Evolutionary conservation across 805 yeast species (phyloP), one percentile per base, ranked within the genome.

Genomic region (Kluyveromyces aestuarii): DNA sequence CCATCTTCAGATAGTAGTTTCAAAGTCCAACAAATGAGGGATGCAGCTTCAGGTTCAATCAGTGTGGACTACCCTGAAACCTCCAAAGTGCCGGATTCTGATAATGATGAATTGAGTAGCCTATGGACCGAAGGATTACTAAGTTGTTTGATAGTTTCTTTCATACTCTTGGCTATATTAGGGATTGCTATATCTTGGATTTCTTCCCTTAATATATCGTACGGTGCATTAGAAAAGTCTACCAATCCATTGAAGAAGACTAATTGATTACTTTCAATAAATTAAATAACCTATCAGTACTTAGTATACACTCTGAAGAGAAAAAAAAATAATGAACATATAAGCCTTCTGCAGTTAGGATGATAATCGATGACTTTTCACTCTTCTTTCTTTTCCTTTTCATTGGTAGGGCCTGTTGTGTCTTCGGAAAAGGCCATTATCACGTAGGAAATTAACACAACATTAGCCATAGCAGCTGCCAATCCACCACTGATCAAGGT

Each of bases 391-490:
- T 67, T 68, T 7, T 56, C 51, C 19, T 56, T 61, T 14, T 60
- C 68, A 6, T 62, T 55, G 13, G 59, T 60, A 40, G 64, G 64
- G 3, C 63, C 57, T 3, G 67, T 54, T 9, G 75, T 64, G 46
- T 82, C 84, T 61, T 86, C 95, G 19, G 74, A 75, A 66, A 85
- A 85, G 1, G 95, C 93, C 51, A 77, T 84, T 16, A 82, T 72
- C 35, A 86, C 80, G 59, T 83, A 86, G 0, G 84, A 86, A 46
- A 85, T 76, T 54, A 86, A 69, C 18, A 86, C 93, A 7, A 81
- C 67, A 59, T 86, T 86, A 27, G 93, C 93, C 49, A 78, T 77
- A 16, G 79, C 71, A 2, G 93, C 93, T 37, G 90, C 87, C n/a
- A 81, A 60, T 2, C 93, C 93, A 40, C 95, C 95, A 45, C 87